A percentile compares a stretch with the other conserved stretches of the same genome.
phyloP scores from a whole-genome alignment of 305 asterid species.

The Rubia tinctorum region DNA sequence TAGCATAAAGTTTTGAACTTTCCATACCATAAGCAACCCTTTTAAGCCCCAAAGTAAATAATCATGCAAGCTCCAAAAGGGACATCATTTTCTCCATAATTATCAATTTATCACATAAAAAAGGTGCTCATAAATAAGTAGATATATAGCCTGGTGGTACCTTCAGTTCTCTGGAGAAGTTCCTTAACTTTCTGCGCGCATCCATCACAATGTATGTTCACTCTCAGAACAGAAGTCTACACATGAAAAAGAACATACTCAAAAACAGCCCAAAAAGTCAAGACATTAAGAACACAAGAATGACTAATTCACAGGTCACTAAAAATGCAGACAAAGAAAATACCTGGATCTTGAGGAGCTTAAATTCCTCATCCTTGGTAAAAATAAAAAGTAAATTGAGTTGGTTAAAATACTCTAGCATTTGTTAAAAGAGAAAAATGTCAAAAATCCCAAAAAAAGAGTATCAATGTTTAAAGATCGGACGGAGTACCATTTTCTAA shows the following conservation, averaged over 20 bases:
- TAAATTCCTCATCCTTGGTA: slow-evolving; percentile 76
- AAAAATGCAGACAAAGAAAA: neutral
- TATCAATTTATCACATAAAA: neutral
- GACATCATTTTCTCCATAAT: neutral
- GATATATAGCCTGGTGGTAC: slow-evolving; percentile 22
- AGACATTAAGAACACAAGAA: neutral
- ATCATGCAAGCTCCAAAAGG: neutral
- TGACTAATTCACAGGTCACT: neutral
- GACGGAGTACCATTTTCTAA: neutral
- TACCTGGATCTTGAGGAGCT: slow-evolving; percentile 95
- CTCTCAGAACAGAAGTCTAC: slow-evolving; percentile 76
- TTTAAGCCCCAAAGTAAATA: neutral
- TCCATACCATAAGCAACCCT: slow-evolving; percentile 8
- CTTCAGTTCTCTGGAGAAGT: slow-evolving; percentile 80
- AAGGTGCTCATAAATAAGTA: neutral
- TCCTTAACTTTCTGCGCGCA: slow-evolving; percentile 84
- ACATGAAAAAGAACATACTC: neutral
- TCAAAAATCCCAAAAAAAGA: too few relatives aligned
- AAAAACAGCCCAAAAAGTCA: neutral
- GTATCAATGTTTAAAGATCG: too few relatives aligned
- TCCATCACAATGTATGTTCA: slow-evolving; percentile 84
- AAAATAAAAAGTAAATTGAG: too few relatives aligned
- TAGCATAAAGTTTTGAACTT: slow-evolving; percentile 12
- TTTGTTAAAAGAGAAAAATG: too few relatives aligned
- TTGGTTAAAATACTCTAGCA: too few relatives aligned